These are phyloP conservation scores for Fusarium sp. DNA, from an alignment of 2,329 filamentous ascomycete genomes.

Conservation along the genomic window DNA sequence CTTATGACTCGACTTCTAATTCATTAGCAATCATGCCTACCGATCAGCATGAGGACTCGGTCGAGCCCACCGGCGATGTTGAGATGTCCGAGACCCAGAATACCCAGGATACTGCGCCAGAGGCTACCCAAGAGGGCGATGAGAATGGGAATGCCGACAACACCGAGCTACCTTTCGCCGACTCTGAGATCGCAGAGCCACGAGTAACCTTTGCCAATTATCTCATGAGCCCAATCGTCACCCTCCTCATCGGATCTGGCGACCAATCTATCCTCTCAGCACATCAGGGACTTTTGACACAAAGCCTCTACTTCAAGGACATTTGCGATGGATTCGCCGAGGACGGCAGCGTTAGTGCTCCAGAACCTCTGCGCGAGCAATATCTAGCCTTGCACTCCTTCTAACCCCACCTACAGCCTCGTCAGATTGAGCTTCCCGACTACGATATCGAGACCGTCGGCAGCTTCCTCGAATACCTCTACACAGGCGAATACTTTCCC, in stretches of 20 bases:
- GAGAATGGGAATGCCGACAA: slow-evolving; percentile 47
- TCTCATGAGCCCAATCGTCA: slow-evolving; percentile 75
- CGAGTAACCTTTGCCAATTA: slow-evolving; percentile 66
- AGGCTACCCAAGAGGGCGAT: slow-evolving; percentile 49
- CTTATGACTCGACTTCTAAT: neutral
- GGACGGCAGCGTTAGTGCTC: slow-evolving; percentile 66
- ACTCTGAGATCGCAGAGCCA: slow-evolving; percentile 47
- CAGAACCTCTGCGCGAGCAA: neutral
- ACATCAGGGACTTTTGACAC: slow-evolving; percentile 79
- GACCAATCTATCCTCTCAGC: slow-evolving; percentile 76
- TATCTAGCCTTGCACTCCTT: neutral
- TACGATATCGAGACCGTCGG: slow-evolving; percentile 51
- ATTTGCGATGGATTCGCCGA: slow-evolving; percentile 70
- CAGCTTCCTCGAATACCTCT: slow-evolving; percentile 55
- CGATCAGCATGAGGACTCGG: slow-evolving; percentile 34
- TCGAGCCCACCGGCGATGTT: slow-evolving; percentile 49
- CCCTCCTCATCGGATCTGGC: slow-evolving; percentile 71
- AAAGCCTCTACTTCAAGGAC: slow-evolving; percentile 79
- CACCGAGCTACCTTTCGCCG: slow-evolving; percentile 54
- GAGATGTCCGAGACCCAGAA: slow-evolving; percentile 51
- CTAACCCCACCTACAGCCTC: slow-evolving; percentile 55
- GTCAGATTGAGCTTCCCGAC: slow-evolving; percentile 71
- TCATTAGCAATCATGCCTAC: slow-evolving; percentile 46
- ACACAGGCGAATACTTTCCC: slow-evolving; percentile 73
- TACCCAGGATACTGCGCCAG: slow-evolving; percentile 5